Base-by-base conservation (phyloP, 345 rosid species). In the Lepidium didymum region DNA sequence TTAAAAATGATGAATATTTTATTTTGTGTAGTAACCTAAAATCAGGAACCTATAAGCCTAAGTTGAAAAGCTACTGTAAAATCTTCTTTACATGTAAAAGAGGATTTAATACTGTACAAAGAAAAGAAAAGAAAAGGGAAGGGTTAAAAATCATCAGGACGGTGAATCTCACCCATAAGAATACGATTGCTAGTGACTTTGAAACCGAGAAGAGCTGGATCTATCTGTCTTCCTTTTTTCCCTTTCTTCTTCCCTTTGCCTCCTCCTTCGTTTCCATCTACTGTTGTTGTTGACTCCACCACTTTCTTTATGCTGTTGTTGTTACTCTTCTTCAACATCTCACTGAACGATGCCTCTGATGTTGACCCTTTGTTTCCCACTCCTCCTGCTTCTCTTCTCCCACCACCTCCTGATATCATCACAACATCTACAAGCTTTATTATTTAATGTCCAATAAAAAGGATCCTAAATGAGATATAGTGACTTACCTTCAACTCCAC, bases 121-220 rank as follows among this genome's bases (percentile, higher is more conserved):
- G 16, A 1, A 33, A 56, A 18, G 10, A 25, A 4, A 29, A 21
- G 13, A 1, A 1, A 1, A 29, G 1, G 29, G 21, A 8, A 43
- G 13, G 8, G 33, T 66, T 80, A 89, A 72, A 78, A 87, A 64
- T 91, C 97, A 8, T 92, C 92, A 25, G 81, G 16, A 0, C 89
- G 80, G 23, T 87, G 95, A 57, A 89, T 92, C 72, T 92, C 95
- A 10, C 96, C 98, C 96, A 89, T 92, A 82, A 92, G 82, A 15
- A 91, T 88, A 4, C 96, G 98, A 64, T 92, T 92, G 85, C 98
- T 92, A 1, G 89, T 69, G 21, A 92, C 95, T 64, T 89, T 92
- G 68, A 92, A 92, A 25, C 98, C 98, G 42, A 92, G 89, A 60
- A 89, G 96, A 21, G 96, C 84, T 0, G 89, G 96, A 77, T 92